Evolutionary conservation across 208 protist genomes (phyloP).

Genomic region (Crithidia brevicula): DNA sequence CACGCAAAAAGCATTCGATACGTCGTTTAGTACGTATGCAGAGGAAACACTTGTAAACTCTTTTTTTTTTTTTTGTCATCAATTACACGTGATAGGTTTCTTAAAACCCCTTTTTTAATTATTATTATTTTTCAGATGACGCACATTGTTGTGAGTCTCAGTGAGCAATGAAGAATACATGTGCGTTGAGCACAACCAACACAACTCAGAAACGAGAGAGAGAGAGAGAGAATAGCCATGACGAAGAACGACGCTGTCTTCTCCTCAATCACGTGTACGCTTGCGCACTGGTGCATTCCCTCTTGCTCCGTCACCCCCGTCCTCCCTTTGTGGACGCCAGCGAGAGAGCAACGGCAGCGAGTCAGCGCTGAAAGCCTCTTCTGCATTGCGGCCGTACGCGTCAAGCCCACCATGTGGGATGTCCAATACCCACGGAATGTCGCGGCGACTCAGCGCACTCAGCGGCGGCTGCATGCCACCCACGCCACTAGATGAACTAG

Average conservation of each 20-base stretch:
- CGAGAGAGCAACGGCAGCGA: neutral
- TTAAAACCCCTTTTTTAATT: too few species aligned
- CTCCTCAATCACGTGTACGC: slow-evolving; percentile 24
- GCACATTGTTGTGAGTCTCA: too few species aligned
- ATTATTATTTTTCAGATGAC: too few species aligned
- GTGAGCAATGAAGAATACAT: too few species aligned
- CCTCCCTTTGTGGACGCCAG: slow-evolving; percentile 6
- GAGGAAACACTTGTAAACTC: too few species aligned
- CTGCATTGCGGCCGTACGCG: slow-evolving; percentile 39
- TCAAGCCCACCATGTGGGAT: slow-evolving; percentile 68
- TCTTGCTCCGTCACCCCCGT: neutral
- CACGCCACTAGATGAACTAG: neutral
- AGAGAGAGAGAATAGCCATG: neutral
- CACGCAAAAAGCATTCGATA: too few species aligned
- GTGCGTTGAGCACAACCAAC: slow-evolving; percentile 9
- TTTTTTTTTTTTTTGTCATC: too few species aligned
- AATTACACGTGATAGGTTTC: too few species aligned
- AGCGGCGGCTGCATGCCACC: neutral
- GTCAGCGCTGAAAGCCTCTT: slow-evolving; percentile 31
- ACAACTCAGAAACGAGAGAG: neutral
- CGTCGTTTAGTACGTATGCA: too few species aligned
- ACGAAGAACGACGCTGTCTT: too few species aligned
- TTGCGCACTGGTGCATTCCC: neutral
- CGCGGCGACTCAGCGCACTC: slow-evolving; percentile 30
- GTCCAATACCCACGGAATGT: slow-evolving; percentile 87